Base-by-base conservation (phyloP, 2,329 filamentous ascomycete genomes). In the Hypoxylon sp. region DNA sequence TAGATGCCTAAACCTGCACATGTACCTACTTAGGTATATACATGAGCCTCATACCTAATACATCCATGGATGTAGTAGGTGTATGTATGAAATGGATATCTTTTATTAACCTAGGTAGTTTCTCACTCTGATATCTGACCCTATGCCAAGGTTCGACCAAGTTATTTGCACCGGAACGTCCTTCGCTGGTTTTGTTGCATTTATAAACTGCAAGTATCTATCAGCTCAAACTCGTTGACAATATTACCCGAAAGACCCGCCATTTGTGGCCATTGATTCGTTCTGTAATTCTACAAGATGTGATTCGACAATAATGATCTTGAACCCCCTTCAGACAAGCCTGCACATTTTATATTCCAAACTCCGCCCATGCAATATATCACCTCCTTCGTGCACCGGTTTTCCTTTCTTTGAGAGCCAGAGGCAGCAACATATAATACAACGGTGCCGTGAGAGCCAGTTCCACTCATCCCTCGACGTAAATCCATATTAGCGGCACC, bases 271-370 rank as follows among this genome's bases (percentile, higher is more conserved):
- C 40, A 18, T 40, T 3, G 42, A 26, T 40, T 54, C 24, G 16
- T 38, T 44, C 20, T 16, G 14, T 52, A 51, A 50, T 53, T 67
- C 46, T 64, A 62, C 54, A 67, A 49, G 33, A 46, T 45, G 33
- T 20, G 33, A 50, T 49, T 53, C 52, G 16, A 56, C n/a, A 26
- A 45, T 59, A 24, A 16, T 30, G 20, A 16, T 22, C 52, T 60
- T 33, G 16, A 42, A 8, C 26, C 24, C 55, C 52, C 20, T 40
- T 52, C 26, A 48, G 51, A 54, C 49, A 51, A 62, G 57, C 60
- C 59, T 61, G 51, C 46, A 61, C 28, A 54, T 55, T 69, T 69
- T 69, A 59, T 65, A 61, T 67, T 66, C 68, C 68, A 65, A 70
- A 70, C 66, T 67, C 66, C 68, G 45, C 32, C 64, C 55, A 70